Percentiles rank a stretch among this genome's conserved stretches.
phyloP scores from a whole-genome alignment of 2,329 filamentous ascomycete species.

The Colletotrichum melonis region DNA sequence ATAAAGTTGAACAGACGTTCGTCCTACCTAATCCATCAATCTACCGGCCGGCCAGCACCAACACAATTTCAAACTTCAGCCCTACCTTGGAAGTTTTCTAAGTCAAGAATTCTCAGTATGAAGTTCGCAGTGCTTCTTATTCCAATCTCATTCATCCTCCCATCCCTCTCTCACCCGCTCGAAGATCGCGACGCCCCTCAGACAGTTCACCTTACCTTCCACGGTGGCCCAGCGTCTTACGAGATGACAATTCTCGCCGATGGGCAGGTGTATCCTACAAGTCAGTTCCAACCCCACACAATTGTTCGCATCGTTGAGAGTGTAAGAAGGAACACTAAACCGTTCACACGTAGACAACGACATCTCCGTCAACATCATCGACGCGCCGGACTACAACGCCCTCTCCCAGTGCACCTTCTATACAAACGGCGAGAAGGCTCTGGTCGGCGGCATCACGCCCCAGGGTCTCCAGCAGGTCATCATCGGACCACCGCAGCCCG shows the following conservation, averaged over 20 bases:
- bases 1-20: background rate
- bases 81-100: background rate
- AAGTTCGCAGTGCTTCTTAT: conserved; percentile 31
- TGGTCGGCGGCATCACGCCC: conserved; percentile 44
- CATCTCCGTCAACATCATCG: conserved; percentile 52
- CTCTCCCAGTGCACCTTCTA: conserved; percentile 55
- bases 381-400: conserved; percentile 57
- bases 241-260: conserved; percentile 55
- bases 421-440: conserved; percentile 46
- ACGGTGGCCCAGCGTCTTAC: conserved; percentile 54
- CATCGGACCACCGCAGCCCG: conserved; percentile 56
- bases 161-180: conserved; percentile 19
- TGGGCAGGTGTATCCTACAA: conserved; percentile 49
- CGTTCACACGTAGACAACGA: conserved; percentile 47
- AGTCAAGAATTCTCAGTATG: conserved; percentile 33
- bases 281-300: conserved; percentile 40
- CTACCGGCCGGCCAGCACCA: background rate
- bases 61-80: background rate
- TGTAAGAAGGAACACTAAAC: background rate
- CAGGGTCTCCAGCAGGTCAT: conserved; percentile 51
- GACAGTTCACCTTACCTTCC: conserved; percentile 56
- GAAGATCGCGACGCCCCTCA: conserved; percentile 46
- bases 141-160: conserved; percentile 23
- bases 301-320: background rate
- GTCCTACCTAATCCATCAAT: too few species aligned